Evolutionary conservation across 352 stramenopile genomes (phyloP).

Genomic region (Phytophthora pseudosyringae): DNA sequence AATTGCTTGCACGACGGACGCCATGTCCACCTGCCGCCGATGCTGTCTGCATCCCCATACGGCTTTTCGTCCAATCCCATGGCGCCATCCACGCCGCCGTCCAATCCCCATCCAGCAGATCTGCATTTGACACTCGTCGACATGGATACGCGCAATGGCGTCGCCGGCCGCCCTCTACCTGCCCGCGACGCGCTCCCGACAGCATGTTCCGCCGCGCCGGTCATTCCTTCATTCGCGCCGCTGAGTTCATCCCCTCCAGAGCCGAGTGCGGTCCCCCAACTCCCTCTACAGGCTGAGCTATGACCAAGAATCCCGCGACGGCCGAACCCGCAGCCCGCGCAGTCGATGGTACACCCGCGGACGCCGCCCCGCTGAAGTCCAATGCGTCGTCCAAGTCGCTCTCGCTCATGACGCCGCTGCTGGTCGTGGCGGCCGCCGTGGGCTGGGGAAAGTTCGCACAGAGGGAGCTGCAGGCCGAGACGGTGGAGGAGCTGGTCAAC

Average conservation of each 20-base stretch:
- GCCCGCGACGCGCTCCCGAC: not conserved
- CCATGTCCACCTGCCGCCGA: conserved; percentile 14
- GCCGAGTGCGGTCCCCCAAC: conserved; percentile 7
- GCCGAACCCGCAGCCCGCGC: not conserved
- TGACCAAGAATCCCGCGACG: conserved; percentile 17
- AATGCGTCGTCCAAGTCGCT: conserved; percentile 2
- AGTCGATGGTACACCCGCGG: not conserved
- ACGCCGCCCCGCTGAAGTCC: conserved; percentile 11
- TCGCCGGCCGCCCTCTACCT: conserved; percentile 29
- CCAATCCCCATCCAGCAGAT: conserved; percentile 26
- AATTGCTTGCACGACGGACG: conserved; percentile 11
- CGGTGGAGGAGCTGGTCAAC: conserved; percentile 24
- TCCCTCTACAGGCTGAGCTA: conserved; percentile 24
- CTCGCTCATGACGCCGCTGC: conserved; percentile 24
- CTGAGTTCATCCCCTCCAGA: conserved; percentile 8
- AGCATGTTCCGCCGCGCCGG: not conserved
- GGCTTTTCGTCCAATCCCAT: conserved; percentile 17
- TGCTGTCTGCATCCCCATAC: conserved; percentile 16
- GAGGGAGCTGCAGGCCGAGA: conserved; percentile 26
- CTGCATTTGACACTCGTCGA: conserved; percentile 28
- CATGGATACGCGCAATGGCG: conserved; percentile 37
- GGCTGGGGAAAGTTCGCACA: conserved; percentile 27
- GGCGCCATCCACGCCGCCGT: not conserved
- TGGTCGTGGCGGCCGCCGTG: conserved; percentile 28
- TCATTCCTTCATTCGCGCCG: conserved; percentile 32